Evolutionary conservation across 2,329 filamentous ascomycete genomes (phyloP), one percentile per base, ranked within the genome.

Genomic region (Hypoxylon sp.): DNA sequence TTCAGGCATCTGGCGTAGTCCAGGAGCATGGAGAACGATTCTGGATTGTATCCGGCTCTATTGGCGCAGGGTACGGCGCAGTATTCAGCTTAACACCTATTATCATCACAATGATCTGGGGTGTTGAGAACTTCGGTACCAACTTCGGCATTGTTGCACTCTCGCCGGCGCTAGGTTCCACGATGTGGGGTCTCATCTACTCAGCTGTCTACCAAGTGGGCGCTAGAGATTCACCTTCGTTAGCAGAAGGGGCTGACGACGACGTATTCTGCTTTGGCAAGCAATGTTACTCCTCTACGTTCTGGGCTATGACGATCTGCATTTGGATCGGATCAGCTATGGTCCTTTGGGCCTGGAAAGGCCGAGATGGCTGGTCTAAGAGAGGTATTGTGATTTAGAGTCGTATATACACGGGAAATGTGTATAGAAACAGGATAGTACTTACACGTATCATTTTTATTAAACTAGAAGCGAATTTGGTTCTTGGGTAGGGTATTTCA

Each of bases 61-160:
- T 99, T 6, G 96, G 96, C 6, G 91, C 94, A 1, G 96, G 96
- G 49, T 98, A 99, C 77, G 96, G 96, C 49, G 95, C 95, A 33
- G 89, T 95, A 22, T 99, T 98, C 83, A 92, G 90, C 53, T 86
- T 98, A 5, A 92, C 92, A 0, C 96, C 96, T 1, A 95, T 98
- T 72, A 93, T 98, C 63, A 92, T 98, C 73, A 94, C 91, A n/a
- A 94, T 98, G 8, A 95, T 99, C 50, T 99, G 96, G 96, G 96
- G 96, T 27, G 94, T 97, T 0, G 95, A 98, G 83, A 99, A 98
- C 79, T 98, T 99, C 78, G 96, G 94, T 64, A 99, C 96, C 0
- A 98, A 99, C 76, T 99, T 95, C 90, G 96, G 96, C 8, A 95
- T 98, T 68, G 90, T 98, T 6, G 94, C 95, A 46, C 96, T 97